Base-by-base conservation (phyloP, 495 filamentous ascomycete genomes). In the Penicillium paradoxum region DNA sequence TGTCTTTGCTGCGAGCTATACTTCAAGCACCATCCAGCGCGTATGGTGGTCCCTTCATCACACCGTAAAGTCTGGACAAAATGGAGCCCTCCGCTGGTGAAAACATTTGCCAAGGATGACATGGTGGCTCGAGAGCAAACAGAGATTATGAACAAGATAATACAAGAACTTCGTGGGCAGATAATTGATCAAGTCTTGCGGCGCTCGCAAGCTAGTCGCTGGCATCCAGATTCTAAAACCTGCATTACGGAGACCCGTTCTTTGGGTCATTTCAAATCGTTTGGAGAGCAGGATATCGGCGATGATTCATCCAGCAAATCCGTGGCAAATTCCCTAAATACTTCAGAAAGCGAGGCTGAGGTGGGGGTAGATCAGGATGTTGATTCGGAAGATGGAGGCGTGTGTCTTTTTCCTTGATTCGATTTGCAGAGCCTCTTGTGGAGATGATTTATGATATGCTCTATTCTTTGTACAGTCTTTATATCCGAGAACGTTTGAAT, bases 1-100 rank as follows among this genome's bases (percentile, higher is more conserved):
- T 67, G 64, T 47, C 57, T 63, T 19, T 65, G 59, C 37, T 67
- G 62, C 39, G 60, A 60, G 45, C 51, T 62, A 25, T 67, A 67
- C 41, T 63, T 65, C 41, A 57, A 30, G 22, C 17, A 58, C 46
- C 62, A 67, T 25, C 64, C 62, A 19, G 62, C 56, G 13, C 49
- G 53, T 6, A 58, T 65, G 49, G 54, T 65, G 27, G 30, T 45
- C 6, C 62, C 58, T 21, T 17, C 49, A 2, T 65, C 56, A 33
- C 59, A 65, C 40, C 46, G 54, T 1, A 63, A 59, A 17, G 48
- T 60, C 14, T 65, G 57, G 48, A 53, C 51, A n/a, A 59, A 50
- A 27, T 67, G 62, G 64, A 54, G 56, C 13, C 43, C 59, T 13
- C 64, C 62, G 14, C 43, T 54, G 25, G 44, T 57, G 24, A 33